Percentiles rank a stretch among this genome's conserved stretches.
Conservation (phyloP, 148 eudicot genomes). For the Salicornia ramosissima region DNA sequence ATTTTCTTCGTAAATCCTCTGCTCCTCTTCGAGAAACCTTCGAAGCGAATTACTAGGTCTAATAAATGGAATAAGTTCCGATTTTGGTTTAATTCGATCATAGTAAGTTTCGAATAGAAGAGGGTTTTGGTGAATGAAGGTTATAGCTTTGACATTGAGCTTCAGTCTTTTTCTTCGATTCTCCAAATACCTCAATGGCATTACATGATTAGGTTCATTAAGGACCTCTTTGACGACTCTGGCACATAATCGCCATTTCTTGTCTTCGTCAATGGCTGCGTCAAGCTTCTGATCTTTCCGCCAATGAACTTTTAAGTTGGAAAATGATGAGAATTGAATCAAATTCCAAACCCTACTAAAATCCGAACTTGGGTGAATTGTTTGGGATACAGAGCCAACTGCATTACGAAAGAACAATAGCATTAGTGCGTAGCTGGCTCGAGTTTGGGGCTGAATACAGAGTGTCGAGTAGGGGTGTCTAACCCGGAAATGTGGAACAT, state of each 20-base stretch:
- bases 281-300: conserved; percentile 67
- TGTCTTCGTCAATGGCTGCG: conserved; percentile 57
- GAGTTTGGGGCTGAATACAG: neutral
- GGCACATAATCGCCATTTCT: conserved; percentile 50
- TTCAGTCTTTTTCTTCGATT: conserved; percentile 56
- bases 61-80: conserved; percentile 51
- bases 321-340: conserved; percentile 47
- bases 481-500: too few species aligned
- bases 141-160: conserved; percentile 35
- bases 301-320: conserved; percentile 72
- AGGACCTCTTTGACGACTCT: conserved; percentile 72
- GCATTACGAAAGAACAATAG: neutral
- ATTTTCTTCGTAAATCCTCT: conserved; percentile 34
- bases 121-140: conserved; percentile 57
- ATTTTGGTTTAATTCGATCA: conserved; percentile 62
- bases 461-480: too few species aligned
- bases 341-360: conserved; percentile 25
- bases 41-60: conserved; percentile 39
- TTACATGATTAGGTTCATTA: conserved; percentile 63
- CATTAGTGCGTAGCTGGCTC: too few species aligned
- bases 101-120: conserved; percentile 51
- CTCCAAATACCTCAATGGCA: conserved; percentile 57
- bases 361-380: conserved; percentile 5
- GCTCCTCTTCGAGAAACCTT: conserved; percentile 45
- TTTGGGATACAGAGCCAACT: conserved; percentile 7